Evolutionary conservation across 1,139 yeast genomes (phyloP).

Genomic region (Blastobotrys persicus): DNA sequence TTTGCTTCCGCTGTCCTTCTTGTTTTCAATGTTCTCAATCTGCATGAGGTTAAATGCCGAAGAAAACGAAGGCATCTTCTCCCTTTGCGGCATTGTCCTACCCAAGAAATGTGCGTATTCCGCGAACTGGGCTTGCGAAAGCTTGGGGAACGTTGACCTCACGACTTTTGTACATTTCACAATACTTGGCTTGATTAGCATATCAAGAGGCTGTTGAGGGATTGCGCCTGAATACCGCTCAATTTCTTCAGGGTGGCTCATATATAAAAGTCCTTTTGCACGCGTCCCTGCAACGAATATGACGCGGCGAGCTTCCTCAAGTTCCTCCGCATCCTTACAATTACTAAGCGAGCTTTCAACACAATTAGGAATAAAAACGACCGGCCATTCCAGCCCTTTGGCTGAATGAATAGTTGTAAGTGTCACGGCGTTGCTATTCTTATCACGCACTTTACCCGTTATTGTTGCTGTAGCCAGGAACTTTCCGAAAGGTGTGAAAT

Average conservation of each 20-base stretch:
- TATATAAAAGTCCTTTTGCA: conserved; percentile 54
- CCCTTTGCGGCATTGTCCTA: neutral
- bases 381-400: conserved; percentile 94
- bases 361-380: conserved; percentile 61
- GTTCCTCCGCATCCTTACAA: conserved; percentile 9
- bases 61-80: neutral
- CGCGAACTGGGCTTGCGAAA: neutral
- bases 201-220: neutral
- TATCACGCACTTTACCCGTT: conserved; percentile 47
- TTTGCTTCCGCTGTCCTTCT: neutral
- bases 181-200: neutral
- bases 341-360: conserved; percentile 38
- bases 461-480: conserved; percentile 52
- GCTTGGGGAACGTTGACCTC: neutral
- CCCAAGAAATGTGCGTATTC: conserved; percentile 6
- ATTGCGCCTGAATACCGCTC: neutral
- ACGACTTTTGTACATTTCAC: neutral
- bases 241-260: conserved; percentile 25
- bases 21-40: neutral
- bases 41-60: conserved; percentile 4
- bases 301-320: conserved; percentile 71
- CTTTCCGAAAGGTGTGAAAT: conserved; percentile 27
- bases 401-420: conserved; percentile 86
- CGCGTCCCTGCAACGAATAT: conserved; percentile 87
- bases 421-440: conserved; percentile 35